Evolutionary conservation across 345 rosid genomes (phyloP).

Genomic region (Lumnitzera racemosa): DNA sequence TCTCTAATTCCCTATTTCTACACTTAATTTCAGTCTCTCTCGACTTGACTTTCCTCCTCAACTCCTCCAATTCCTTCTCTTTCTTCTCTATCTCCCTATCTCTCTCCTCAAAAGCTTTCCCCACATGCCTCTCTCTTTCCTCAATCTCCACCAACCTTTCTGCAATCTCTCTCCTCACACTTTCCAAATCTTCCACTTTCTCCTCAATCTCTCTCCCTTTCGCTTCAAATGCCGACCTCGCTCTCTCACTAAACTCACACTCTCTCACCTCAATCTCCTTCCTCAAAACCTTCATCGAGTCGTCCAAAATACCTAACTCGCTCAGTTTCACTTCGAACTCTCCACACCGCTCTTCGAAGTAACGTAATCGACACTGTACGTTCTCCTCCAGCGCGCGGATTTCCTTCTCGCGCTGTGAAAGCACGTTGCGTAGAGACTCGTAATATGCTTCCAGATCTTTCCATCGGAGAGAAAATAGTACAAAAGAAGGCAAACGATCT

Average conservation of each 20-base stretch:
- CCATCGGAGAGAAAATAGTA: conserved; percentile 34
- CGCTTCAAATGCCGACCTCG: conserved; percentile 5
- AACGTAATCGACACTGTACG: not conserved
- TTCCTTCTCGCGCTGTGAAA: conserved; percentile 25
- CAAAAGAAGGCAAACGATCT: conserved; percentile 30
- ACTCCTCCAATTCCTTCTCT: not conserved
- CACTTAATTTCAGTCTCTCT: not conserved
- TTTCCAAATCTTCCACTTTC: conserved; percentile 5
- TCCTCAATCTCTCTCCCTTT: conserved; percentile 6
- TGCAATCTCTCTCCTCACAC: too few species aligned
- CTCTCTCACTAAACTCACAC: conserved; percentile 11
- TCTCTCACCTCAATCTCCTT: conserved; percentile 21
- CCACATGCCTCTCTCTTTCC: conserved; percentile 11
- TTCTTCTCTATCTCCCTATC: conserved; percentile 2
- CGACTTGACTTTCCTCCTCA: not conserved
- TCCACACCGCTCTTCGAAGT: conserved; percentile 5
- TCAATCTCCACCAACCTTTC: conserved; percentile 5
- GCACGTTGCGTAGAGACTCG: conserved; percentile 11
- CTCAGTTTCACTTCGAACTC: conserved; percentile 13
- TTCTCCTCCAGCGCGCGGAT: conserved; percentile 15
- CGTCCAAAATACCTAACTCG: conserved; percentile 5
- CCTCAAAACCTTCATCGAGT: conserved; percentile 4
- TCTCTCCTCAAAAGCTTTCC: conserved; percentile 7
- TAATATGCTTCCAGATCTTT: conserved; percentile 33
- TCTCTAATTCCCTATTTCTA: conserved; percentile 3